Percentiles rank a stretch among this genome's conserved stretches.
These are phyloP conservation scores for Ganoderma leucocontextum DNA, from an alignment of 1,284 basidiomycete genomes.

Conservation along the genomic window DNA sequence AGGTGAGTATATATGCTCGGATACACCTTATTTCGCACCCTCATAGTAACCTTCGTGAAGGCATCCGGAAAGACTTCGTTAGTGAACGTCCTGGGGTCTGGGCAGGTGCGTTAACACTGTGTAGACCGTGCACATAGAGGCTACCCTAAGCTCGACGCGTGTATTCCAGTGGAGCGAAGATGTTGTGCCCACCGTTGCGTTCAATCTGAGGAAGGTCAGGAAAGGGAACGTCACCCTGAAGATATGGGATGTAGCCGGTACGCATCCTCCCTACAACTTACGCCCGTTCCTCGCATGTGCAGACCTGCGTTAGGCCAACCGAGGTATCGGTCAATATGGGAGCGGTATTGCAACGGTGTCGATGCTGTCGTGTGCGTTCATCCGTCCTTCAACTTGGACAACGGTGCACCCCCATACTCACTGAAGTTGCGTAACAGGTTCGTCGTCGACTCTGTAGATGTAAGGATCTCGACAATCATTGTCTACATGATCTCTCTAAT, in stretches of 20 bases:
- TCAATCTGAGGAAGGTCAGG: conserved; percentile 86
- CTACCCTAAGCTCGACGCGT: background rate
- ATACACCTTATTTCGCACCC: background rate
- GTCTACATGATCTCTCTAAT: background rate
- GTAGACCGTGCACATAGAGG: background rate
- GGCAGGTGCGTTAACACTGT: conserved; percentile 68
- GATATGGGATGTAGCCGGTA: conserved; percentile 94
- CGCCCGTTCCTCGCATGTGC: background rate
- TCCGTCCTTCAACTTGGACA: conserved; percentile 7
- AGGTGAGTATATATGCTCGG: conserved; percentile 56
- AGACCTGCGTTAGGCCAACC: conserved; percentile 74
- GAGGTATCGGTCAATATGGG: conserved; percentile 94
- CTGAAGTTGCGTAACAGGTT: conserved; percentile 62
- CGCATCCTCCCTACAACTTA: conserved; percentile 29
- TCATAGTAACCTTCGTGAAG: conserved; percentile 49
- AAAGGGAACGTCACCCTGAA: conserved; percentile 93
- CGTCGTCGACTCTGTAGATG: conserved; percentile 90
- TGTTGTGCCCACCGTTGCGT: conserved; percentile 93
- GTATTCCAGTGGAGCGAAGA: conserved; percentile 84
- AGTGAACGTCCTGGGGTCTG: conserved; percentile 89
- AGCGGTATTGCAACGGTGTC: conserved; percentile 94
- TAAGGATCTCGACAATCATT: conserved; percentile 46
- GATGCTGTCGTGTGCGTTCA: conserved; percentile 89
- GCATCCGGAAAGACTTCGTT: conserved; percentile 96
- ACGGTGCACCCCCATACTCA: too few relatives aligned